phyloP scores from a whole-genome alignment of 2,329 filamentous ascomycete species.

The Colletotrichum brevisporum region DNA sequence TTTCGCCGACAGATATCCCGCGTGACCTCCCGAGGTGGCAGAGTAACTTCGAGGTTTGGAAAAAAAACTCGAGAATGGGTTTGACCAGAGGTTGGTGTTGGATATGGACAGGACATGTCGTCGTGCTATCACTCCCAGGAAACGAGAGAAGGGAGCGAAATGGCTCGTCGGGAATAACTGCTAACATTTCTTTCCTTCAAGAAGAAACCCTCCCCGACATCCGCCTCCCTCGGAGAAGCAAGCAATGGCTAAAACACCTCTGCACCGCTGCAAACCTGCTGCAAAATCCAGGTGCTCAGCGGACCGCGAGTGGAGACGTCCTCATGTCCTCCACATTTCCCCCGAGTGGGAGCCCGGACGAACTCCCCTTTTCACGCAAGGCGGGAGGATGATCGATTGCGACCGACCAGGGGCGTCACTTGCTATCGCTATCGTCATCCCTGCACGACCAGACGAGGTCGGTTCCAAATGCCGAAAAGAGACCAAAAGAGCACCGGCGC shows the following conservation, averaged over 20 bases:
- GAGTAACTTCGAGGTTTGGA: too few relatives aligned
- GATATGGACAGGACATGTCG: too few relatives aligned
- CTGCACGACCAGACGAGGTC: slow-evolving; percentile 15
- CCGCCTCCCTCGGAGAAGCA: slow-evolving; percentile 9
- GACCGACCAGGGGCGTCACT: slow-evolving; percentile 15
- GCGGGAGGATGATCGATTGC: slow-evolving; percentile 39
- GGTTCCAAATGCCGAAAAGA: slow-evolving; percentile 33
- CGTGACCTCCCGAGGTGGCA: neutral
- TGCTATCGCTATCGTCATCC: slow-evolving; percentile 33
- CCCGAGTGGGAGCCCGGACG: slow-evolving; percentile 40
- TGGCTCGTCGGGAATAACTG: neutral
- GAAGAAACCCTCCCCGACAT: neutral
- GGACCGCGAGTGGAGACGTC: slow-evolving; percentile 35
- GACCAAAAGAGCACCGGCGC: neutral
- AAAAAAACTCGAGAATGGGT: too few relatives aligned
- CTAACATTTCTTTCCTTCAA: neutral
- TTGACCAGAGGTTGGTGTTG: too few relatives aligned
- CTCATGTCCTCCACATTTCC: slow-evolving; percentile 39
- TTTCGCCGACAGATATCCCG: slow-evolving; percentile 33
- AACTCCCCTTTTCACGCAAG: slow-evolving; percentile 40
- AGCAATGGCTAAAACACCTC: neutral
- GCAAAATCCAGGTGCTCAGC: slow-evolving; percentile 27
- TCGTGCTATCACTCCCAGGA: too few relatives aligned
- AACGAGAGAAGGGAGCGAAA: too few relatives aligned
- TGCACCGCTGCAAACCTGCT: neutral